Conservation (phyloP, 2,329 filamentous ascomycete species). For the Aspergillus felis region DNA sequence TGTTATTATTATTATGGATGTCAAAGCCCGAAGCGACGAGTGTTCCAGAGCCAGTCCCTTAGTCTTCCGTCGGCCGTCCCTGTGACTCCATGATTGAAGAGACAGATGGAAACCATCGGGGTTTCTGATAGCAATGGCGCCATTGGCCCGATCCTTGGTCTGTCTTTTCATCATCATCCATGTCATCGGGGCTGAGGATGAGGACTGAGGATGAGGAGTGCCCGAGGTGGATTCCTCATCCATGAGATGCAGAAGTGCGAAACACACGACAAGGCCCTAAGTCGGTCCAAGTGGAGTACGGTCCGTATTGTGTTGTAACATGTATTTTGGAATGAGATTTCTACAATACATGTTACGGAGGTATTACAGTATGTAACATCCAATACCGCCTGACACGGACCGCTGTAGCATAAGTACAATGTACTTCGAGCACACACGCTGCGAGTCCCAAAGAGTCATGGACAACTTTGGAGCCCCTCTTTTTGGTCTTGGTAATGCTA, state of each 20-base stretch:
- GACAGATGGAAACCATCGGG: background rate
- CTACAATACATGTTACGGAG: background rate
- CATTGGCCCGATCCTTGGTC: background rate
- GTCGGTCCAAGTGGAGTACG: background rate
- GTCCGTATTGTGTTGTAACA: too few relatives aligned
- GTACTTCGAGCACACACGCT: too few relatives aligned
- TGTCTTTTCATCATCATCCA: background rate
- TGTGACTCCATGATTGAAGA: too few relatives aligned
- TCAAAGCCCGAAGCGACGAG: background rate
- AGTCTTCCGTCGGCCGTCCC: too few relatives aligned
- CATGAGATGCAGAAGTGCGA: background rate
- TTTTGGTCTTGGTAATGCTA: background rate
- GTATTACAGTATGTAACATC: too few relatives aligned
- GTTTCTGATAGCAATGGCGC: background rate
- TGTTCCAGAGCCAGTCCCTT: background rate
- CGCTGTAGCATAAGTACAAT: too few relatives aligned
- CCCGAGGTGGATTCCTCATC: background rate
- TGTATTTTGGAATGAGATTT: background rate
- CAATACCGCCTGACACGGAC: too few relatives aligned
- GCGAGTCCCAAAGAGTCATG: too few relatives aligned
- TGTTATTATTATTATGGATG: too few relatives aligned
- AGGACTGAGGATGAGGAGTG: background rate
- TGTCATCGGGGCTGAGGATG: background rate
- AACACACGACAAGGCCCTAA: background rate
- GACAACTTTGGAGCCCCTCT: too few relatives aligned